Conservation (phyloP, 805 yeast genomes). For the Kodamaea lidongshanica region DNA sequence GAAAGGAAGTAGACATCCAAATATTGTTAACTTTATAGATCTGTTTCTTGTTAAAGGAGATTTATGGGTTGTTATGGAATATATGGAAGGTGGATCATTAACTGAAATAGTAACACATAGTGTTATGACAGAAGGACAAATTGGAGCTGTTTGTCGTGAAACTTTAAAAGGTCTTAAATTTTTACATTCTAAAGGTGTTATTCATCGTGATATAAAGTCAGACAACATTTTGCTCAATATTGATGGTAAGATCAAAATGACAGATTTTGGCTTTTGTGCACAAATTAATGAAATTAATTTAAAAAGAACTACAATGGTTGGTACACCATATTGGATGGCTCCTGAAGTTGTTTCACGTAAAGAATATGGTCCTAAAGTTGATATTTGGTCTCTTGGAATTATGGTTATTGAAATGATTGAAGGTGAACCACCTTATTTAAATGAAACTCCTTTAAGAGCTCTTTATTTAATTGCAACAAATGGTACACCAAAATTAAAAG, state of each 20-base stretch:
- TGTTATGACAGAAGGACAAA: conserved; percentile 88
- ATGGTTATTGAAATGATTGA: conserved; percentile 99
- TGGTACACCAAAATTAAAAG: conserved; percentile 91
- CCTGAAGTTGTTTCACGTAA: conserved; percentile 95
- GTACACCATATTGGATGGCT: conserved; percentile 99
- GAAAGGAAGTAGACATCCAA: conserved; percentile 85
- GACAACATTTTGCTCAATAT: conserved; percentile 83
- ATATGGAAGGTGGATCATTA: conserved; percentile 96
- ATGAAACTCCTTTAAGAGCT: conserved; percentile 93
- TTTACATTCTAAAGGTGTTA: conserved; percentile 85
- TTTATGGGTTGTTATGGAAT: conserved; percentile 97
- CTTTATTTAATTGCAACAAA: conserved; percentile 90
- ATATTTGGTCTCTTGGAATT: conserved; percentile 96
- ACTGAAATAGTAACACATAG: conserved; percentile 92
- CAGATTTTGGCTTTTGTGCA: conserved; percentile 97
- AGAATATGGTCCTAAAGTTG: conserved; percentile 95
- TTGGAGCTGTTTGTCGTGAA: conserved; percentile 91
- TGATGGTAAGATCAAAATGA: conserved; percentile 84
- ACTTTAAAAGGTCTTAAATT: conserved; percentile 81
- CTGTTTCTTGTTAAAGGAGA: conserved; percentile 67
- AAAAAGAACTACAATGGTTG: conserved; percentile 97
- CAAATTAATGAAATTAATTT: conserved; percentile 65
- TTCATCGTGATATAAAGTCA: conserved; percentile 93
- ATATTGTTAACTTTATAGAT: conserved; percentile 91
- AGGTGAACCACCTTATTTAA: conserved; percentile 97